Evolutionary conservation across 805 yeast genomes (phyloP).

Genomic region (Barnettozyma sucrosica): DNA sequence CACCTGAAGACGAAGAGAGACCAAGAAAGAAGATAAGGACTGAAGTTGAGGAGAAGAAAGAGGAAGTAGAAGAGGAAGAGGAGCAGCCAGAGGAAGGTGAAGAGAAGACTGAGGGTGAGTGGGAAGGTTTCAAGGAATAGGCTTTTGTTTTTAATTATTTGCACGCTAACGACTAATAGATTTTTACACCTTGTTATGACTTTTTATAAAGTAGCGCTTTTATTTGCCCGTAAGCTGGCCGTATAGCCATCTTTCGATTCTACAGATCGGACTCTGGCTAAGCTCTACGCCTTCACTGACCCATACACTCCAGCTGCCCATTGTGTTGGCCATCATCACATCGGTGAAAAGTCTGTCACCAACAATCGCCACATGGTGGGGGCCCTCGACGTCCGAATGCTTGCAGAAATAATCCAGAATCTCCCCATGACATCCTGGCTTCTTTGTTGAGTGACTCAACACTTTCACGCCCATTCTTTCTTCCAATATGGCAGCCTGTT

Average conservation of each 20-base stretch:
- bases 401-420: constrained; percentile 52
- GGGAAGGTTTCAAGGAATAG: constrained; percentile 11
- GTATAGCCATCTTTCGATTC: constrained; percentile 40
- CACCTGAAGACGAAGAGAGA: constrained; percentile 66
- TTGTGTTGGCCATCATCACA: constrained; percentile 85
- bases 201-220: neutral
- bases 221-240: constrained; percentile 6
- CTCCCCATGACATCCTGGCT: constrained; percentile 75
- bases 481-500: constrained; percentile 61
- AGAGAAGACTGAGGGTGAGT: constrained; percentile 19
- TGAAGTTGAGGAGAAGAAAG: constrained; percentile 20
- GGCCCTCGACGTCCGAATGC: constrained; percentile 36
- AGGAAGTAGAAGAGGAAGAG: constrained; percentile 10
- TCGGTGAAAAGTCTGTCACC: constrained; percentile 94
- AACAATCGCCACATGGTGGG: constrained; percentile 71
- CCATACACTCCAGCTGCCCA: constrained; percentile 89
- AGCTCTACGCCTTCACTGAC: constrained; percentile 65
- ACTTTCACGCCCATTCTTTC: constrained; percentile 61
- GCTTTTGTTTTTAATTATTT: neutral
- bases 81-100: constrained; percentile 13
- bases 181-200: neutral
- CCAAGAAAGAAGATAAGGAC: constrained; percentile 26
- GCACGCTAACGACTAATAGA: constrained; percentile 1
- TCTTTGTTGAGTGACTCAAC: constrained; percentile 65
- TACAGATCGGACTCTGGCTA: constrained; percentile 46